Conservation (phyloP, 192 early-diverging fungal genomes). For the Linnemannia zychae region DNA sequence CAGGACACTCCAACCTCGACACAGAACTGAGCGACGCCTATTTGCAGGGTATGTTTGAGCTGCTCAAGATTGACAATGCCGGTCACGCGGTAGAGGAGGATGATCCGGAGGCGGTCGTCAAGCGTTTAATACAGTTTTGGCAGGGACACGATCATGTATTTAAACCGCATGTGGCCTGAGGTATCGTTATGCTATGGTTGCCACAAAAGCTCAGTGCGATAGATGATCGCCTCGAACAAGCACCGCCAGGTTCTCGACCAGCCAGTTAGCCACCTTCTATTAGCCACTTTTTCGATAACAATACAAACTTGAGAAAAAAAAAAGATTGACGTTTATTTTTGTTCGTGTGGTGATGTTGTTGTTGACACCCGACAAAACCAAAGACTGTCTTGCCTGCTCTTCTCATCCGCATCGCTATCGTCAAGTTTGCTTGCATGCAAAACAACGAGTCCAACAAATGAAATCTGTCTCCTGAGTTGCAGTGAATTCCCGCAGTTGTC, state of each 20-base stretch:
- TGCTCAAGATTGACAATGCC: background rate
- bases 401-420: background rate
- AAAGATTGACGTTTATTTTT: background rate
- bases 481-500: background rate
- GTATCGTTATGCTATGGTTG: no score
- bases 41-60: slow-evolving; percentile 16
- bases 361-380: background rate
- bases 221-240: no score
- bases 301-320: background rate
- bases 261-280: no score
- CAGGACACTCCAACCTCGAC: slow-evolving; percentile 4
- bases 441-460: background rate
- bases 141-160: background rate
- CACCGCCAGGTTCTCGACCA: no score
- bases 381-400: background rate
- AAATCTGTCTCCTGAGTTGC: background rate
- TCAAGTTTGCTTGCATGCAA: background rate
- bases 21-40: slow-evolving; percentile 6
- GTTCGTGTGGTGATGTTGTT: background rate
- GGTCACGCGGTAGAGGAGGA: slow-evolving; percentile 39
- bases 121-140: slow-evolving; percentile 20
- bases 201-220: no score
- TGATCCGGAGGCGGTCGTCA: slow-evolving; percentile 10
- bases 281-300: background rate
- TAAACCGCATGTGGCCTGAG: background rate